phyloP scores from a whole-genome alignment of 208 protist species.

The Naegleria fowleri region DNA sequence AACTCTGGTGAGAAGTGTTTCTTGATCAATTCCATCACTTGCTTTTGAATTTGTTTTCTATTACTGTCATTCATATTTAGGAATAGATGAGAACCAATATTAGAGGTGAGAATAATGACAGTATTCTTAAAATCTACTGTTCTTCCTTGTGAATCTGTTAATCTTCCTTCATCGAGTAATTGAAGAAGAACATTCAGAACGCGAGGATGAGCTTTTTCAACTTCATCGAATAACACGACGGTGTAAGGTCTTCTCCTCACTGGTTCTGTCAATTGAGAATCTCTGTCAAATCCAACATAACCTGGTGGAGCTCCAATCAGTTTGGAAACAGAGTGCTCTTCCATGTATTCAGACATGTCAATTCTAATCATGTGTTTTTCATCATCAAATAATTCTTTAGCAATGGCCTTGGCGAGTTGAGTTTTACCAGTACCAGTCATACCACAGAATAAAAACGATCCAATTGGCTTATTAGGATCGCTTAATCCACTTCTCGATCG shows the following conservation, averaged over 20 bases:
- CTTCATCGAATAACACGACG: slow-evolving; percentile 97
- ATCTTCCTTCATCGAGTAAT: slow-evolving; percentile 95
- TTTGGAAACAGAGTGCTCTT: slow-evolving; percentile 84
- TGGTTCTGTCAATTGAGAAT: slow-evolving; percentile 95
- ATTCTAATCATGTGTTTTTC: slow-evolving; percentile 93
- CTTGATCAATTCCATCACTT: background rate
- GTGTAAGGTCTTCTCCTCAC: slow-evolving; percentile 92
- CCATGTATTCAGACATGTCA: slow-evolving; percentile 99
- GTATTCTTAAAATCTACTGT: slow-evolving; percentile 96
- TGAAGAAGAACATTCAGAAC: slow-evolving; percentile 96
- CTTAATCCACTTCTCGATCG: slow-evolving; percentile 86
- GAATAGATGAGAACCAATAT: slow-evolving; percentile 84
- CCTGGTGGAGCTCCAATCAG: slow-evolving; percentile 96
- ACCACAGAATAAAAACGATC: slow-evolving; percentile 92
- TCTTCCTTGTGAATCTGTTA: slow-evolving; percentile 94
- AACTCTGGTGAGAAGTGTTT: slow-evolving; percentile 30
- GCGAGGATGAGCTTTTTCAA: slow-evolving; percentile 96
- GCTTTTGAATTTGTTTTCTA: background rate
- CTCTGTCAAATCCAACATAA: slow-evolving; percentile 97
- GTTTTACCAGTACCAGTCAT: slow-evolving; percentile 91
- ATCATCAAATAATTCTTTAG: slow-evolving; percentile 90
- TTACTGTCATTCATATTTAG: slow-evolving; percentile 59
- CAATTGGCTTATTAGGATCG: slow-evolving; percentile 74
- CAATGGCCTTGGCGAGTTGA: slow-evolving; percentile 90
- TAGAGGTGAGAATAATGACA: slow-evolving; percentile 96